These are phyloP conservation scores for Ganoderma multipileum DNA, from an alignment of 1,284 basidiomycete genomes.

Conservation along the genomic window DNA sequence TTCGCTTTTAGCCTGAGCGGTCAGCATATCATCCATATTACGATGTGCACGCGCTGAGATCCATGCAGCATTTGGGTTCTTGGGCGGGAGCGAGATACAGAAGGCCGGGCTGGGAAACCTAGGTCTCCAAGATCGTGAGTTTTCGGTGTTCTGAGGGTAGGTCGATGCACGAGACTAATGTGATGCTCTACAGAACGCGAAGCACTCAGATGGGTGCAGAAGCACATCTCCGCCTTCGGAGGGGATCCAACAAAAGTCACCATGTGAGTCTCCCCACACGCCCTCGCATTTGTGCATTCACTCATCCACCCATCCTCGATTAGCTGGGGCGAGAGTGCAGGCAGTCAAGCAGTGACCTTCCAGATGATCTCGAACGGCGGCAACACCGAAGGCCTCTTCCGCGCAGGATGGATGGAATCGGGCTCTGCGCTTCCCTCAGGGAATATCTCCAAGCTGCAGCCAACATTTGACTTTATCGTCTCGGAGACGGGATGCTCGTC, in stretches of 20 bases:
- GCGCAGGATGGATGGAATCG: slow-evolving; percentile 46
- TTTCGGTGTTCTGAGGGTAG: neutral
- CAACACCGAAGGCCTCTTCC: slow-evolving; percentile 43
- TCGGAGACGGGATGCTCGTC: slow-evolving; percentile 40
- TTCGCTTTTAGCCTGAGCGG: slow-evolving; percentile 8
- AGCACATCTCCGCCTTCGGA: slow-evolving; percentile 50
- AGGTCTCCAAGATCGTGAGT: slow-evolving; percentile 60
- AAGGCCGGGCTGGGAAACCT: slow-evolving; percentile 59
- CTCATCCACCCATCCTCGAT: slow-evolving; percentile 35
- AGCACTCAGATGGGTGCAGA: slow-evolving; percentile 64
- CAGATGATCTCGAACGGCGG: slow-evolving; percentile 45
- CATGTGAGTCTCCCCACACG: slow-evolving; percentile 28
- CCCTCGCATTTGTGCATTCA: too few species aligned
- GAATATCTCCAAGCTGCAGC: slow-evolving; percentile 41
- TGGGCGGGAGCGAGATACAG: slow-evolving; percentile 50
- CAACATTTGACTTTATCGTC: slow-evolving; percentile 44
- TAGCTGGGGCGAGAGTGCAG: slow-evolving; percentile 53
- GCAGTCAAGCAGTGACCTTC: slow-evolving; percentile 43
- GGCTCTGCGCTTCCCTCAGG: slow-evolving; percentile 43
- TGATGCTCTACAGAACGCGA: slow-evolving; percentile 18
- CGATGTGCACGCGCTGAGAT: neutral
- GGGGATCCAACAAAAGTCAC: slow-evolving; percentile 48
- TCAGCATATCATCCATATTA: slow-evolving; percentile 10
- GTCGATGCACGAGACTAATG: neutral
- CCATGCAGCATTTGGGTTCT: slow-evolving; percentile 24